These are phyloP conservation scores for Boletus speciosus DNA, from an alignment of 768 basidiomycete genomes.

Conservation along the genomic window DNA sequence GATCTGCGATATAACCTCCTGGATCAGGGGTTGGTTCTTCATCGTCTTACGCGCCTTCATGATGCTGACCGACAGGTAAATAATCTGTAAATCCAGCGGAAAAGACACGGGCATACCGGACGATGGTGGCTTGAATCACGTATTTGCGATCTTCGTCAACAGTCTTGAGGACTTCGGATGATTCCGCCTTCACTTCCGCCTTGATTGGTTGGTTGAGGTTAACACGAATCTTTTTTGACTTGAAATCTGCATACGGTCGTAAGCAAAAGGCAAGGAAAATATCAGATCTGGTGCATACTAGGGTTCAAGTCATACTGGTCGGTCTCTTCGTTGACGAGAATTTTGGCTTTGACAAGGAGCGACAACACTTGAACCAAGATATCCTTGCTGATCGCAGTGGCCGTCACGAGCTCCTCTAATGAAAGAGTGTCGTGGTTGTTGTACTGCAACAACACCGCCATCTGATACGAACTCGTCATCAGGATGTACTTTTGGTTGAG, in stretches of 20 bases:
- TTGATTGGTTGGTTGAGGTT: constrained; percentile 91
- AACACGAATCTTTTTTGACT: constrained; percentile 90
- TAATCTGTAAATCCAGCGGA: background rate
- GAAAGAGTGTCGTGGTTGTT: constrained; percentile 88
- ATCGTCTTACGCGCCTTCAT: constrained; percentile 96
- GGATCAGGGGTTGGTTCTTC: constrained; percentile 89
- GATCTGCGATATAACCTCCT: constrained; percentile 88
- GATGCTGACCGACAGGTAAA: constrained; percentile 47
- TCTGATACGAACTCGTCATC: constrained; percentile 93
- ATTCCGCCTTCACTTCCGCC: constrained; percentile 90
- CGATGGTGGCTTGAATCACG: constrained; percentile 92
- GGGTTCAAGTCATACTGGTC: constrained; percentile 94
- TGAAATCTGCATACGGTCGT: constrained; percentile 57
- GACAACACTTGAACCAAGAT: constrained; percentile 62
- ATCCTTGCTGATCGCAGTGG: constrained; percentile 79
- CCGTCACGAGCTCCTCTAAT: constrained; percentile 71
- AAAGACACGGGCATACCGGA: constrained; percentile 44
- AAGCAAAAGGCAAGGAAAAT: background rate
- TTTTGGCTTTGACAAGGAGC: constrained; percentile 81
- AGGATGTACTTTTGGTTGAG: constrained; percentile 93
- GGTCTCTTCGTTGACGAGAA: constrained; percentile 82
- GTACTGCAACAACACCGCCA: constrained; percentile 91
- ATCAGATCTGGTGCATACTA: constrained; percentile 34
- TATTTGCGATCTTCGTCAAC: constrained; percentile 98
- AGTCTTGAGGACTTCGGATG: constrained; percentile 83